phyloP scores from a whole-genome alignment of 495 filamentous ascomycete species.

The Chaetomium tenue region DNA sequence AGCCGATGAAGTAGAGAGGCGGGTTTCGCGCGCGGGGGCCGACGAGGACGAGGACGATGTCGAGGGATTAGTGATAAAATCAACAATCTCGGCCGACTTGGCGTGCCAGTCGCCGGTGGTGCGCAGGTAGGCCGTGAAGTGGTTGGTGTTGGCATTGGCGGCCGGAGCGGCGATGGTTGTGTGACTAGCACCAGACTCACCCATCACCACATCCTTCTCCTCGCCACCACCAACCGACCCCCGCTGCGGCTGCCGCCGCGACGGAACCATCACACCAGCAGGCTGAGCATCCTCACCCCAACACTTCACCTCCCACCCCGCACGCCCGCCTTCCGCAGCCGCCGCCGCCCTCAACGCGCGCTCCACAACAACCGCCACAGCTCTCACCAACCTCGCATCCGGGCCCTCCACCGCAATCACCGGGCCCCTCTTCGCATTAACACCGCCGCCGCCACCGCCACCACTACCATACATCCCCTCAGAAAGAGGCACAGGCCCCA shows the following conservation, averaged over 20 bases:
- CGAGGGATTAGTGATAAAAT: constrained; percentile 58
- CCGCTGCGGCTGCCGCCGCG: neutral
- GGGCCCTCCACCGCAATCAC: constrained; percentile 82
- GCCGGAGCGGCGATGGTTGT: constrained; percentile 3
- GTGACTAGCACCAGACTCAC: constrained; percentile 2
- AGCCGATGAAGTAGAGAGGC: constrained; percentile 2
- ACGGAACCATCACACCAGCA: neutral
- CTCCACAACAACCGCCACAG: constrained; percentile 61
- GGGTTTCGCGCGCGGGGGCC: neutral
- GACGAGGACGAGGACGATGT: neutral
- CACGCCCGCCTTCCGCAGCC: constrained; percentile 17
- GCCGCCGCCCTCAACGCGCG: constrained; percentile 53
- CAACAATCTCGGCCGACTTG: constrained; percentile 62
- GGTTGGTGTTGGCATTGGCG: constrained; percentile 37
- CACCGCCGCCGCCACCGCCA: constrained; percentile 20
- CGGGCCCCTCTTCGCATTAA: constrained; percentile 60
- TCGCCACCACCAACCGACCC: constrained; percentile 20
- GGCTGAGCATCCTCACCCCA: too few relatives aligned
- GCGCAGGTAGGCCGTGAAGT: constrained; percentile 63
- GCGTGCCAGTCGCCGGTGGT: constrained; percentile 70
- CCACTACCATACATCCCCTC: neutral
- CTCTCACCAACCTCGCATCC: constrained; percentile 51
- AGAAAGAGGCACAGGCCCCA: constrained; percentile 40
- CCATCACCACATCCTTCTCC: constrained; percentile 13
- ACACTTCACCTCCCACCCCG: constrained; percentile 53